Base-by-base conservation (phyloP, 2,329 filamentous ascomycete genomes). In the Beauveria caledonica region DNA sequence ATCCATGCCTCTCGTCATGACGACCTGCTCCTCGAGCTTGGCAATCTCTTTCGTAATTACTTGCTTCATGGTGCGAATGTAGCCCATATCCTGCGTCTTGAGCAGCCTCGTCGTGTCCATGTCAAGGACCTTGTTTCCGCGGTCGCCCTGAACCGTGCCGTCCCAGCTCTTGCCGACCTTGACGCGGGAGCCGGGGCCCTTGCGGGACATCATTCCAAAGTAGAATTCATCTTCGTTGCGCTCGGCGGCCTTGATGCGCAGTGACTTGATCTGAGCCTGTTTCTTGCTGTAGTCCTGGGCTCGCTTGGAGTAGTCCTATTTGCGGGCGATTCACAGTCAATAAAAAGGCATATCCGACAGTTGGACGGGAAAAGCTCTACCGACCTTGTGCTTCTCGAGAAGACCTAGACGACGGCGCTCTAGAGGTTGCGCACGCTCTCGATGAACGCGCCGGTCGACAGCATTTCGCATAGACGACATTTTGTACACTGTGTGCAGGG, bases 361-460 rank as follows among this genome's bases (percentile, higher is more conserved):
- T 39, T 7, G 5, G 19, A 19, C 10, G 21, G 19, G 7, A 9
- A 29, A 25, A 25, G 53, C 33, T 51, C 25, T 63, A 64, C 70
- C 46, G 70, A 87, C 87, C 78, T 97, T 97, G 81, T 94, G 89
- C 78, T 99, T 97, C 74, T 97, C 94, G 63, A 97, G 86, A 23
- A 97, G 83, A 65, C 94, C 94, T 76, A 92, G 91, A 78, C 90
- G 90, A 65, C 87, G 79, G 58, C 94, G 90, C 71, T 92, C 89
- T 64, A 85, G 75, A 45, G 92, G 89, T 74, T 97, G 94, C 40
- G 90, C 89, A 68, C 94, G 88, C 80, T 97, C 94, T 67, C 87
- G 85, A 76, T 97, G 93, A 66, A 91, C 88, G 70, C 91, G 90
- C 75, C 90, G 85, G 67, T 91, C 85, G 63, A 92, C 83, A 71